phyloP scores from a whole-genome alignment of 2,329 filamentous ascomycete genomes.

The Cytospora mali region DNA sequence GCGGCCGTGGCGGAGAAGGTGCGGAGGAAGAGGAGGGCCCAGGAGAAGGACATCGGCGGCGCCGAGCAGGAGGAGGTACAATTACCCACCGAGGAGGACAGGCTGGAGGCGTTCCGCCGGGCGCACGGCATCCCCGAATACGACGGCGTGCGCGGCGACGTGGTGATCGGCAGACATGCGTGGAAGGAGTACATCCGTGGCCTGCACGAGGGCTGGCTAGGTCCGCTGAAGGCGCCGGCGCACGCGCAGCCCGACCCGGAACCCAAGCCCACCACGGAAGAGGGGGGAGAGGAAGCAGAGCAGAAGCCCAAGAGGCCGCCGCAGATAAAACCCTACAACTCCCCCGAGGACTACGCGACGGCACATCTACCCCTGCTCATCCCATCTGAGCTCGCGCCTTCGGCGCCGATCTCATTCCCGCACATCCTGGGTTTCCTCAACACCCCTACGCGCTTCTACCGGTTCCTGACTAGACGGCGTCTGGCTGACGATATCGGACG shows the following conservation, averaged over 20 bases:
- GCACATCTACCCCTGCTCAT: slow-evolving; percentile 65
- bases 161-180: slow-evolving; percentile 86
- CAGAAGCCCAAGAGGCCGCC: slow-evolving; percentile 60
- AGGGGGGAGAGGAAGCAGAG: slow-evolving; percentile 45
- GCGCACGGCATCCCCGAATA: slow-evolving; percentile 71
- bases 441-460: slow-evolving; percentile 81
- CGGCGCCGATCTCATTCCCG: slow-evolving; percentile 74
- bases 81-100: slow-evolving; percentile 57
- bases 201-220: slow-evolving; percentile 94
- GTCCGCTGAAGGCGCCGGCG: slow-evolving; percentile 70
- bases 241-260: slow-evolving; percentile 36
- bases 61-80: slow-evolving; percentile 45
- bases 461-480: slow-evolving; percentile 81
- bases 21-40: slow-evolving; percentile 67
- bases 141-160: slow-evolving; percentile 75
- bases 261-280: slow-evolving; percentile 31
- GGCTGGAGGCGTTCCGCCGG: slow-evolving; percentile 65
- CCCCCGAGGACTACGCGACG: slow-evolving; percentile 69
- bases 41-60: slow-evolving; percentile 48
- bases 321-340: slow-evolving; percentile 75
- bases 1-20: slow-evolving; percentile 86
- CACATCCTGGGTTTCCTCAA: slow-evolving; percentile 92
- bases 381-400: slow-evolving; percentile 73
- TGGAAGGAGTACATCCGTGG: slow-evolving; percentile 98
- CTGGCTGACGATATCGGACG: slow-evolving; percentile 88